Evolutionary conservation across 2,329 filamentous ascomycete species (phyloP).

Genomic region (Diaporthe velutina): DNA sequence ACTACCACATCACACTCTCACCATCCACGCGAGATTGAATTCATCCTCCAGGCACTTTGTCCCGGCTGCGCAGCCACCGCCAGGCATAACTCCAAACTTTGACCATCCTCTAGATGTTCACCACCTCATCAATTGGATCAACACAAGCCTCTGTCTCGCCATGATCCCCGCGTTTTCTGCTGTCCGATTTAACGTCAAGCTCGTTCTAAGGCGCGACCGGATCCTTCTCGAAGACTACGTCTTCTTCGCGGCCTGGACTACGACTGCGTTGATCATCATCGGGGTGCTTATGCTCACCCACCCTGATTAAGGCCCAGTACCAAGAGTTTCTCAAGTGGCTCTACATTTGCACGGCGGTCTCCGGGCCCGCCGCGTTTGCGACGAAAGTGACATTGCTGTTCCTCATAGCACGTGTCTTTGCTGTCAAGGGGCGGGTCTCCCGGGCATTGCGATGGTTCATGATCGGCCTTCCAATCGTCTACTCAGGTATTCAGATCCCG

Average conservation of each 20-base stretch:
- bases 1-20: neutral
- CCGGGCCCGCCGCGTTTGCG: constrained; percentile 42
- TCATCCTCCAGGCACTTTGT: neutral
- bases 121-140: neutral
- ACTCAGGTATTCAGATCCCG: constrained; percentile 37
- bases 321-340: constrained; percentile 26
- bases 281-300: neutral
- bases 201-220: neutral
- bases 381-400: constrained; percentile 46
- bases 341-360: constrained; percentile 41
- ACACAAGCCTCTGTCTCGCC: constrained; percentile 1
- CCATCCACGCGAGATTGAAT: neutral
- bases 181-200: neutral
- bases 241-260: neutral
- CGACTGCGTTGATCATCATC: neutral
- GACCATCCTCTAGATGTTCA: neutral
- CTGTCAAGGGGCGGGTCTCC: constrained; percentile 38
- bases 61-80: constrained; percentile 7
- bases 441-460: constrained; percentile 42
- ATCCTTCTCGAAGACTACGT: constrained; percentile 5
- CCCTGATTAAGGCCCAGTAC: neutral
- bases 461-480: constrained; percentile 35
- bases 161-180: neutral
- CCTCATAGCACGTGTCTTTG: constrained; percentile 45
- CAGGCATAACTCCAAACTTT: neutral